Percentiles rank a stretch among this genome's conserved stretches.
Conservation (phyloP, 2,329 filamentous ascomycete species). For the Epichloe sp. region DNA sequence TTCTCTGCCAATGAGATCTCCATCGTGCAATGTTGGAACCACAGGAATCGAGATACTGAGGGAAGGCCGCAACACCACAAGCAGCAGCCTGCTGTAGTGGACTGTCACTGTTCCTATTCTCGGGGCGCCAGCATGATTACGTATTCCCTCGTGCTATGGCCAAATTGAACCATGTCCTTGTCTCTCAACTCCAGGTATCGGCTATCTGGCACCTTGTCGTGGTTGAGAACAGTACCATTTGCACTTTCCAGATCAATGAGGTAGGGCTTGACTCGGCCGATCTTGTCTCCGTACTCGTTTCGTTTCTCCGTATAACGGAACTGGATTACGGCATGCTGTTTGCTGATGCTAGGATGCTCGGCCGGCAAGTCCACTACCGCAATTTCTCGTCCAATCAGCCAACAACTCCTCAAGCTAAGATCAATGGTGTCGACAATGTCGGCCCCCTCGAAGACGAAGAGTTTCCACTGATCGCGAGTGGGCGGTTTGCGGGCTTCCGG, state of each 20-base stretch:
- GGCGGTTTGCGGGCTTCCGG: constrained; percentile 81
- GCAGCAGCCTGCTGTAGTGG: not conserved
- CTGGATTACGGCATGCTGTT: constrained; percentile 91
- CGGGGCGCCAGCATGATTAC: constrained; percentile 70
- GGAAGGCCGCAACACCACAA: too few species aligned
- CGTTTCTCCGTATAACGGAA: constrained; percentile 75
- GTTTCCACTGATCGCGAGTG: constrained; percentile 64
- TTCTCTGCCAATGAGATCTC: too few species aligned
- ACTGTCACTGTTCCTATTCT: constrained; percentile 16
- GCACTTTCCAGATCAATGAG: constrained; percentile 87
- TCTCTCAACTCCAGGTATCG: constrained; percentile 77
- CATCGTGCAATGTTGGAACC: too few species aligned
- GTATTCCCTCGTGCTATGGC: constrained; percentile 80
- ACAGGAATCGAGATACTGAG: too few species aligned
- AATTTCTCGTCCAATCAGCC: constrained; percentile 74
- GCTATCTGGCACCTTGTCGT: constrained; percentile 56
- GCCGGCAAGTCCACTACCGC: constrained; percentile 71
- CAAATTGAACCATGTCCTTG: constrained; percentile 83
- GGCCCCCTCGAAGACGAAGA: constrained; percentile 82
- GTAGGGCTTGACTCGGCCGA: constrained; percentile 72
- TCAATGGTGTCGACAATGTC: constrained; percentile 74
- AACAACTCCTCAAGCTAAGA: constrained; percentile 66
- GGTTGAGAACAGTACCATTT: constrained; percentile 79
- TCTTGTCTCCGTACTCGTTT: constrained; percentile 77
- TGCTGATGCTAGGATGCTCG: constrained; percentile 85